Evolutionary conservation across 331 rosid genomes (phyloP), one percentile per base, ranked within the genome.

Genomic region (Rosa hybrid): DNA sequence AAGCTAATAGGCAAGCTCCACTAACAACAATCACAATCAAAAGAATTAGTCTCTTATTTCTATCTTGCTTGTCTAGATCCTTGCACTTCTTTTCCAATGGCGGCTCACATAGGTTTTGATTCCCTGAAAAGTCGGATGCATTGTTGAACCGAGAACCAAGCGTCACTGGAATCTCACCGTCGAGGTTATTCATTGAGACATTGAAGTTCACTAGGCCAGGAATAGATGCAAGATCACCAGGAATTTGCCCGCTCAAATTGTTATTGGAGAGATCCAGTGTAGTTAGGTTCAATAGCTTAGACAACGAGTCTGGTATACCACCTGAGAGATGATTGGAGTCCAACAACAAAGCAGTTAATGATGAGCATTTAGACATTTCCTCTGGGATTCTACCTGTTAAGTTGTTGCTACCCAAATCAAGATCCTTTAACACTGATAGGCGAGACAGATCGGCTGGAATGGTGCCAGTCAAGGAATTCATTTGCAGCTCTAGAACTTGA

Each of bases 171-270:
- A 94, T 94, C 86, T 91, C 88, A 50, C 98, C 98, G 48, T 85
- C 88, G 14, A 94, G 87, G 71, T 85, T 72, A 82, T 94, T 94
- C 45, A 70, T 86, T 0, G 98, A 94, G 46, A 94, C 98, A 81
- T 94, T 92, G 81, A 94, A 87, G 84, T 84, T 85, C 53, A 74
- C 75, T 72, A 94, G 80, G 79, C 83, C 83, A 46, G 92, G 49
- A 73, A 92, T 74, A 76, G 77, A 79, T 16, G 92, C 73, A 68
- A 94, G 87, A 50, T 82, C 88, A 27, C 77, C 81, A 0, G 98
- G 94, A 81, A 94, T 92, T 73, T 75, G 83, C 50, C 96, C 98
- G 65, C 89, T 90, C 74, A 94, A 81, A 79, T 94, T 89, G 91
- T 94, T 94, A 23, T 81, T 80, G 42, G 98, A 92, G 88, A 94